These are phyloP conservation scores for Metarhizium anisopliae DNA, from an alignment of 2,329 filamentous ascomycete species.

Conservation along the genomic window DNA sequence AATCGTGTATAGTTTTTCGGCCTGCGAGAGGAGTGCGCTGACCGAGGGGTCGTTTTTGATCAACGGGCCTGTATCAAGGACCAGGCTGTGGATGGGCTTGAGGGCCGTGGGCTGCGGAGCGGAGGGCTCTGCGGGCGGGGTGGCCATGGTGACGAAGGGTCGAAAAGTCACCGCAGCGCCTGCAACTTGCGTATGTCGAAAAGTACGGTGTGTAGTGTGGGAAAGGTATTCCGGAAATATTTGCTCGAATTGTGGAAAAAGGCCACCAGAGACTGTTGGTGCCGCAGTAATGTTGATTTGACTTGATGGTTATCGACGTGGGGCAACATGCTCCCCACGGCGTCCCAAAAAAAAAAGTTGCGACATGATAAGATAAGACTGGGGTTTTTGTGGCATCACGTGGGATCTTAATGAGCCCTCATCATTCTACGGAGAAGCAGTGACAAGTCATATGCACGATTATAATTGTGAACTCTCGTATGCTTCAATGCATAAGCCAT, in stretches of 20 bases:
- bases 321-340: not conserved
- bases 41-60: slow-evolving; percentile 87
- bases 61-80: slow-evolving; percentile 86
- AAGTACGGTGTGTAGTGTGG: not conserved
- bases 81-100: slow-evolving; percentile 72
- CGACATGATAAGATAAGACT: not conserved
- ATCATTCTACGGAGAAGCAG: not conserved
- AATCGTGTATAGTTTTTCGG: slow-evolving; percentile 71
- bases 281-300: not conserved
- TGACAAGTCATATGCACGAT: too few relatives aligned
- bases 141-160: not conserved
- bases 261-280: too few relatives aligned
- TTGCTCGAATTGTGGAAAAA: not conserved
- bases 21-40: slow-evolving; percentile 69
- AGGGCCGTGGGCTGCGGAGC: slow-evolving; percentile 6
- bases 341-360: not conserved
- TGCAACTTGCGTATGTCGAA: not conserved
- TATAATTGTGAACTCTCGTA: too few relatives aligned
- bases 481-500: too few relatives aligned
- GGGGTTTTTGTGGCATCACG: not conserved
- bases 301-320: not conserved
- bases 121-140: slow-evolving; percentile 5
- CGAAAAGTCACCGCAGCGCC: not conserved
- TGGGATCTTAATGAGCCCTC: not conserved
- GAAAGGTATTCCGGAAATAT: too few relatives aligned